Base-by-base conservation (phyloP, 768 basidiomycete species). In the Suillus luteus region DNA sequence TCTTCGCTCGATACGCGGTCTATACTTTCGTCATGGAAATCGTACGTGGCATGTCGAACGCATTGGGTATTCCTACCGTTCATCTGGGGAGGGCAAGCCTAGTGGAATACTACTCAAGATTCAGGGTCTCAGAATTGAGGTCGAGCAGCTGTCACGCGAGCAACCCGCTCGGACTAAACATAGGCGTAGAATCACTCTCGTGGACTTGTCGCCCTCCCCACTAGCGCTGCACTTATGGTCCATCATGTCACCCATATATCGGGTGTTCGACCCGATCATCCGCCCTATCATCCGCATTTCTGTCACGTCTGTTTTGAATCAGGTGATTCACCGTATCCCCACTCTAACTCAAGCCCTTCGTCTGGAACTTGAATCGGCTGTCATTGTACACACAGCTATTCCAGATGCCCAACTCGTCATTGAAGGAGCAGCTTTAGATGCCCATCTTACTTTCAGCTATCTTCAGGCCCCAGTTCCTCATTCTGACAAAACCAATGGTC, bases 1-100 rank as follows among this genome's bases (percentile, higher is more conserved):
- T 71, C 77, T 90, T 44, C 84, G 89, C 61, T 93, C 91, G 22
- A 85, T 93, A 64, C 87, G 90, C 60, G 91, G 91, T 40, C 77
- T 93, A 24, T 91, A 88, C 74, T 82, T 91, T 65, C 82, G 85
- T 54, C 79, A 78, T 37, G 86, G 87, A 35, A 75, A 72, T 57
- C 77, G 81, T 60, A 84, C 81, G 33, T 84, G 84, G 77, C 82
- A 80, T 37, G 80, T 89, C n/a, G 90, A 92, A 63, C 86, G 91
- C 60, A 83, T 93, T 54, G 83, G 80, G 22, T 76, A 82, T 51
- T 76, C 86, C 59, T 90, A 87, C 74, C 81, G 82, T 62, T 78
- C 83, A 12, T 81, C 79, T 12, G 74, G 80, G 33, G 77, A 83
- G 31, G 80, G 79, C 12, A 73, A 70, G 7, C 80, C 82, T 1